Conservation (phyloP, 2,329 filamentous ascomycete species). For the Pseudogymnoascus sp. region DNA sequence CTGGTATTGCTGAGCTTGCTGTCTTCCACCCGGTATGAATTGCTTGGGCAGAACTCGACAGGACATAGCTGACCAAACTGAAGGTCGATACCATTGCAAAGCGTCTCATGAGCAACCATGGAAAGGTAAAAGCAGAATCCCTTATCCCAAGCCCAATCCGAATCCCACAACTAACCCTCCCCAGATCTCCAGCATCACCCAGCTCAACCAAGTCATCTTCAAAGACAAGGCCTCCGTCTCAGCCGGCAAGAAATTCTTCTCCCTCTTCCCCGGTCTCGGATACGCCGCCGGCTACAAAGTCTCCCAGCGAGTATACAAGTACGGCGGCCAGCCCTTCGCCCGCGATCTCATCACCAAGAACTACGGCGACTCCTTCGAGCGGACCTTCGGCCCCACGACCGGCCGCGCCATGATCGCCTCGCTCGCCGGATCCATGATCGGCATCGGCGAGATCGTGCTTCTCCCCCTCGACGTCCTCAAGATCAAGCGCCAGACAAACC, state of each 20-base stretch:
- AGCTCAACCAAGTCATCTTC: slow-evolving; percentile 90
- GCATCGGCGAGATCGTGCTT: slow-evolving; percentile 93
- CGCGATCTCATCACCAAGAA: slow-evolving; percentile 79
- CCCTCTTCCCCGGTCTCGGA: slow-evolving; percentile 91
- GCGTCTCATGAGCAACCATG: slow-evolving; percentile 97
- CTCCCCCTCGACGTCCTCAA: slow-evolving; percentile 95
- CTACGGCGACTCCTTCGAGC: slow-evolving; percentile 78
- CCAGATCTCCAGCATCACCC: slow-evolving; percentile 50
- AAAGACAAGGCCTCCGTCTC: slow-evolving; percentile 75
- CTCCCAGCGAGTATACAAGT: slow-evolving; percentile 96
- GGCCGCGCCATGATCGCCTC: slow-evolving; percentile 98
- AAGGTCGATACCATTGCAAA: slow-evolving; percentile 98
- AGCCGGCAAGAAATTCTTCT: slow-evolving; percentile 74
- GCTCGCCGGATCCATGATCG: slow-evolving; percentile 88
- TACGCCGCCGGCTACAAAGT: slow-evolving; percentile 98
- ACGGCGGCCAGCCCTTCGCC: slow-evolving; percentile 91
- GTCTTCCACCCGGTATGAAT: slow-evolving; percentile 78
- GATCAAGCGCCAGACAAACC: slow-evolving; percentile 99
- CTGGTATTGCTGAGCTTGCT: slow-evolving; percentile 86
- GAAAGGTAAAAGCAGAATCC: slow-evolving; percentile 47
- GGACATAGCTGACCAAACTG: slow-evolving; percentile 28
- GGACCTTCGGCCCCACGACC: slow-evolving; percentile 88
- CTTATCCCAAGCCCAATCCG: slow-evolving; percentile 1
- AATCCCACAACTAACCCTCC: slow-evolving; percentile 22
- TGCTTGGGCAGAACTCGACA: slow-evolving; percentile 12